phyloP scores from a whole-genome alignment of 2,329 filamentous ascomycete genomes.

The Aspergillus sp. region DNA sequence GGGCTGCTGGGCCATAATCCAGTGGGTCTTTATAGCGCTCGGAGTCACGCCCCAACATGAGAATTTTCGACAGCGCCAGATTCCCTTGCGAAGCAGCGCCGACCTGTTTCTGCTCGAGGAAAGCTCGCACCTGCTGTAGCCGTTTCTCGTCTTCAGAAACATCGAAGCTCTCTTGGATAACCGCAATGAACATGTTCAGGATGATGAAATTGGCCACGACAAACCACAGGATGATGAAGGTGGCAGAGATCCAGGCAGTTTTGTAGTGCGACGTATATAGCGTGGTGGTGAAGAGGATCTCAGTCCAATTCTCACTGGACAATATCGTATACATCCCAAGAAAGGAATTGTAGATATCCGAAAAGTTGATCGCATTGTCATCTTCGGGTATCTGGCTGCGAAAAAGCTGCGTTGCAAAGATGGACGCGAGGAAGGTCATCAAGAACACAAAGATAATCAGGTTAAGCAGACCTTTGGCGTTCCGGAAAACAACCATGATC shows the following conservation, averaged over 20 bases:
- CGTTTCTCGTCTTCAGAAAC: conserved; percentile 98
- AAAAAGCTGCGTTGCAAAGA: conserved; percentile 91
- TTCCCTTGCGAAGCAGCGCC: conserved; percentile 68
- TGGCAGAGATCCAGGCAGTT: conserved; percentile 89
- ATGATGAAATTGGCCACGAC: conserved; percentile 93
- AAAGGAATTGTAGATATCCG: conserved; percentile 91
- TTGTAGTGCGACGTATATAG: conserved; percentile 61
- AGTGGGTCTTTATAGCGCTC: conserved; percentile 72
- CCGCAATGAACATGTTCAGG: conserved; percentile 99
- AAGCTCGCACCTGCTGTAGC: conserved; percentile 91
- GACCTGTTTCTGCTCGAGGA: conserved; percentile 86
- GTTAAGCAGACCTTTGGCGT: conserved; percentile 87
- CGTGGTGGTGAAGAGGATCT: conserved; percentile 79
- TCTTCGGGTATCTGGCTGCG: conserved; percentile 73
- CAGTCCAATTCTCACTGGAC: conserved; percentile 95
- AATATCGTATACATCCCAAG: conserved; percentile 97
- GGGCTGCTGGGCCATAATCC: conserved; percentile 85
- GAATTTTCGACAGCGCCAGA: conserved; percentile 59
- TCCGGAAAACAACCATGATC: conserved; percentile 83
- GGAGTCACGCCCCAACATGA: conserved; percentile 62
- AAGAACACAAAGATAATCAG: conserved; percentile 95
- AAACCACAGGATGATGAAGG: conserved; percentile 93
- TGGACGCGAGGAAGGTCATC: conserved; percentile 88
- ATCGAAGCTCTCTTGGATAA: conserved; percentile 99
- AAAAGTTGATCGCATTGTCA: conserved; percentile 72